Conservation (phyloP, 352 stramenopile genomes). For the Phytophthora vignae region DNA sequence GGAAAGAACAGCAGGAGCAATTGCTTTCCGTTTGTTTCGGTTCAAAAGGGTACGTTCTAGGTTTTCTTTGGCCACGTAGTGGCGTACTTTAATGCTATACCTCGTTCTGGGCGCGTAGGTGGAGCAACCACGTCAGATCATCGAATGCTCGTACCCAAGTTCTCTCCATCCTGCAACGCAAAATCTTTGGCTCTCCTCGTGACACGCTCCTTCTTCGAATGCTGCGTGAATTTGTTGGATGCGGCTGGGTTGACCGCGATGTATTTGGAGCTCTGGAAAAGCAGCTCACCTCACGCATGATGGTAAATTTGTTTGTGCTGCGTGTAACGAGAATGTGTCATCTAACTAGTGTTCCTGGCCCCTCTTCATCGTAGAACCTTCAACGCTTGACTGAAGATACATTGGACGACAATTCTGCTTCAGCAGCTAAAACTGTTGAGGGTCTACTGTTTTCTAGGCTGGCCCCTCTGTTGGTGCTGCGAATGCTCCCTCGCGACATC, state of each 20-base stretch:
- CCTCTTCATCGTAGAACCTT: constrained; percentile 34
- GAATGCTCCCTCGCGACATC: constrained; percentile 51
- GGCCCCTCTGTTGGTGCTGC: constrained; percentile 67
- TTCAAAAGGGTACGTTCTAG: constrained; percentile 37
- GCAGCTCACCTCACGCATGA: constrained; percentile 44
- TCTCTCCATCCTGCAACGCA: constrained; percentile 42
- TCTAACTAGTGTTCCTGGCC: constrained; percentile 14
- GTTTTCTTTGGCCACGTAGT: background rate
- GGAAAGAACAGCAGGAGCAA: constrained; percentile 34
- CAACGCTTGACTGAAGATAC: constrained; percentile 54
- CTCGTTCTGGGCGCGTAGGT: constrained; percentile 29
- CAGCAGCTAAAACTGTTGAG: constrained; percentile 44
- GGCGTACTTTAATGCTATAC: background rate
- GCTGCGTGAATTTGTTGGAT: constrained; percentile 49
- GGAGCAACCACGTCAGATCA: constrained; percentile 31
- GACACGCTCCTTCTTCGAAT: constrained; percentile 52
- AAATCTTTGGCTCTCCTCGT: constrained; percentile 55
- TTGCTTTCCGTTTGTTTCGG: constrained; percentile 42
- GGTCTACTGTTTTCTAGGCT: constrained; percentile 67
- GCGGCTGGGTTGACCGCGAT: constrained; percentile 37
- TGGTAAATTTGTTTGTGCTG: constrained; percentile 31
- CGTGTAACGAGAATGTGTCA: background rate
- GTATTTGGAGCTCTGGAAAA: constrained; percentile 33
- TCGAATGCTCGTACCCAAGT: constrained; percentile 22
- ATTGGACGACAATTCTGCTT: constrained; percentile 52